phyloP scores from a whole-genome alignment of 495 filamentous ascomycete genomes.

The Lindgomyces ingoldianus region DNA sequence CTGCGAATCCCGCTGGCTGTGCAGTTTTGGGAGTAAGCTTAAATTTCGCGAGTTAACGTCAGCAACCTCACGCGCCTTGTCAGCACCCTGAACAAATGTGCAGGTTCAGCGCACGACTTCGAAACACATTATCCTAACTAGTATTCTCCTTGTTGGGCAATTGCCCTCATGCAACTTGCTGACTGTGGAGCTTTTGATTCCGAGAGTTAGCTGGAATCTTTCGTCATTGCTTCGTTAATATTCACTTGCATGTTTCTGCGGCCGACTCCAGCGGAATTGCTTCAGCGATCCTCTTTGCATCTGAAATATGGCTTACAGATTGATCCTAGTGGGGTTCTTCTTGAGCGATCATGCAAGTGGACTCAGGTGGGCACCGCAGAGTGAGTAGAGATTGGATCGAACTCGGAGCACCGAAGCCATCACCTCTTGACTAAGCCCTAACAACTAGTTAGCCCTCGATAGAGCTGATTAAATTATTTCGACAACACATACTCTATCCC shows the following conservation, averaged over 20 bases:
- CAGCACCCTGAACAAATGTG: conserved; percentile 12
- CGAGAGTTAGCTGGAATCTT: not conserved
- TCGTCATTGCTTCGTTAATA: not conserved
- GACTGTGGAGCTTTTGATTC: not conserved
- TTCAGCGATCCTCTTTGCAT: conserved; percentile 9
- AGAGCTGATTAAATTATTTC: no score
- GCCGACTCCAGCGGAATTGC: no score
- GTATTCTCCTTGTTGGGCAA: conserved; percentile 7
- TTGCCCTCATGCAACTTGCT: conserved; percentile 1
- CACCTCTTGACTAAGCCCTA: no score
- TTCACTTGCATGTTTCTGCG: not conserved
- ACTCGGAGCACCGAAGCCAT: not conserved
- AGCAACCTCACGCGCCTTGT: conserved; percentile 16
- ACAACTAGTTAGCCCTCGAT: no score
- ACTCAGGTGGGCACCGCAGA: conserved; percentile 7
- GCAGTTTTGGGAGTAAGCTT: conserved; percentile 4
- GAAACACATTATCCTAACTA: conserved; percentile 2
- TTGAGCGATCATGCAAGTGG: conserved; percentile 10
- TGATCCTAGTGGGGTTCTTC: conserved; percentile 1
- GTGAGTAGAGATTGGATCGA: not conserved
- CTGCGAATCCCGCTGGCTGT: not conserved
- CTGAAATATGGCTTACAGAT: conserved; percentile 3
- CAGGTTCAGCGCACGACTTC: not conserved
- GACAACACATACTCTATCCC: no score
- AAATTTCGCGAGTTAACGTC: conserved; percentile 24